Conservation (phyloP, 2,329 filamentous ascomycete species). For the Aspergillus proliferans region DNA sequence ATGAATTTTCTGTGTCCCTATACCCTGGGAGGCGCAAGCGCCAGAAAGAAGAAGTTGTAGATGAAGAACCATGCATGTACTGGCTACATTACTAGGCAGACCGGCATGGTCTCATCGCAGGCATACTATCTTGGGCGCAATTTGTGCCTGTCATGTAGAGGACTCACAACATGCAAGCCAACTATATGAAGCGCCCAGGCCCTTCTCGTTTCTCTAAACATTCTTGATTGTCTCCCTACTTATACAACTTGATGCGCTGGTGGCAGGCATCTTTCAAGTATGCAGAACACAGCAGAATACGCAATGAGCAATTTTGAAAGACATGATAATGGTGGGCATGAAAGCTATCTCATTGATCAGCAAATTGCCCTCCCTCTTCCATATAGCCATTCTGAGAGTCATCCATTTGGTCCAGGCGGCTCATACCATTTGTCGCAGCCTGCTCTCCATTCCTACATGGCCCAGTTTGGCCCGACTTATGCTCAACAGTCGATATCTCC, state of each 20-base stretch:
- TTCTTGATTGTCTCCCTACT: neutral
- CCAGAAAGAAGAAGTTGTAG: neutral
- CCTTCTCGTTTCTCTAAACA: neutral
- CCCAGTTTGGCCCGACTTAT: conserved; percentile 31
- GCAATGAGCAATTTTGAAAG: conserved; percentile 36
- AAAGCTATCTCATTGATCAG: conserved; percentile 29
- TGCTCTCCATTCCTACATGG: conserved; percentile 32
- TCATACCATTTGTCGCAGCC: conserved; percentile 29
- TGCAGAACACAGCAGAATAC: neutral
- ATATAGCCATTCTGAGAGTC: conserved; percentile 24
- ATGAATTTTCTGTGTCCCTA: neutral
- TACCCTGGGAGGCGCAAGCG: neutral
- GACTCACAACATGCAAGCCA: neutral
- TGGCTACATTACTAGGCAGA: neutral
- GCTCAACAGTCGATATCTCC: conserved; percentile 27
- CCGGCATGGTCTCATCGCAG: neutral
- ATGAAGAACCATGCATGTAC: neutral
- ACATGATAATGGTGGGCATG: conserved; percentile 31
- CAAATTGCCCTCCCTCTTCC: conserved; percentile 25
- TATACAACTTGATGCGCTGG: neutral
- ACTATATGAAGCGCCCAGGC: neutral
- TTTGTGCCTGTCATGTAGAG: neutral
- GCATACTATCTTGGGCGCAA: conserved; percentile 6
- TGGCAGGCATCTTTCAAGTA: neutral
- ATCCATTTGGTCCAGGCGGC: conserved; percentile 26